Evolutionary conservation across 129 eudicot species (phyloP), one percentile per base, ranked within the genome.

Genomic region (Flaveria robusta): DNA sequence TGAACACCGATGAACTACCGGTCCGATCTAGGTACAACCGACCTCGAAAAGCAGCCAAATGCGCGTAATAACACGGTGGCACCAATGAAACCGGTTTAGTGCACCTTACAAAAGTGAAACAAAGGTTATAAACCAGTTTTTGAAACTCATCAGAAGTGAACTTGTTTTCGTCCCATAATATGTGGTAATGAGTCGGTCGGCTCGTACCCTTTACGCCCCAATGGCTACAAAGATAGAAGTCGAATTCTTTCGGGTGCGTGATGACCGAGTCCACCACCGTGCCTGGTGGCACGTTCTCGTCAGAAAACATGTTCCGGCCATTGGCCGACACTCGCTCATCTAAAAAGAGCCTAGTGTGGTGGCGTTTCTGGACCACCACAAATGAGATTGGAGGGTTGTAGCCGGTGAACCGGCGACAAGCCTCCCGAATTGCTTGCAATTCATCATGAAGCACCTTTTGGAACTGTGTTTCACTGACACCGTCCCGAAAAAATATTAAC

Each of bases 61-160:
- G 97, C 0, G 99, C 99, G 63, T 95, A 95, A 52, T 91, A 95
- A 77, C 91, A 96, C 0, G 99, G 97, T 1, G 99, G 99, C n/a
- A 95, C 99, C 84, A 95, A 85, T 0, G 99, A 95, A 69, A 95
- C 88, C 2, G 99, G 97, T 81, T 91, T 91, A 8, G 99, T 95
- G 45, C 99, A 95, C 89, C 97, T 87, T n/a, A 77, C 92, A 69
- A 87, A 95, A 31, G 97, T 95, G 82, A 79, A 95, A 70, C 99
- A 95, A 66, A 95, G 91, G 79, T 86, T 86, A 71, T 95, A 89
- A 34, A 95, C 92, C 79, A 95, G 78, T 75, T 85, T 87, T 68
- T 95, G 97, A 13, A 91, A 79, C 42, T 95, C 99, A 74, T 91
- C 99, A 0, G 99, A 95, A 58, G 91, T 86, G 80, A 95, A 95